Percentiles rank a stretch among this genome's conserved stretches.
These are phyloP conservation scores for Fusarium sp. DNA, from an alignment of 2,329 filamentous ascomycete species.

Conservation along the genomic window DNA sequence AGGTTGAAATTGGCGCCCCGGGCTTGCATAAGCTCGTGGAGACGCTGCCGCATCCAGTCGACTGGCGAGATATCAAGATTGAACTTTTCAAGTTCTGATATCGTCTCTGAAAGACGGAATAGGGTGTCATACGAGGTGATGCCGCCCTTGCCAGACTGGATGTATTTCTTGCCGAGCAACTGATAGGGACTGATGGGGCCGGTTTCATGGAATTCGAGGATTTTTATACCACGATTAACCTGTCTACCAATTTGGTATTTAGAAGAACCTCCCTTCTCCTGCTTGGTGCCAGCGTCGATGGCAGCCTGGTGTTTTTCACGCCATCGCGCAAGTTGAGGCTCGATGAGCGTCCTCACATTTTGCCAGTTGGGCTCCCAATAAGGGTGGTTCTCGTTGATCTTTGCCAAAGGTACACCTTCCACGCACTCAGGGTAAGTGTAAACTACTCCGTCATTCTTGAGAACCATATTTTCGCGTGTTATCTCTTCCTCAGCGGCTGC, in stretches of 20 bases:
- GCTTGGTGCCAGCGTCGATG: slow-evolving; percentile 47
- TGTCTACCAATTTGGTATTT: slow-evolving; percentile 67
- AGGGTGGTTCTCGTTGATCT: slow-evolving; percentile 61
- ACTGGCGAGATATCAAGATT: slow-evolving; percentile 63
- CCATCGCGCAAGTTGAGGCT: slow-evolving; percentile 60
- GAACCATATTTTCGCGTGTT: slow-evolving; percentile 56
- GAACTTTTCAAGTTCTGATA: slow-evolving; percentile 65
- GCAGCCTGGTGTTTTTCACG: slow-evolving; percentile 58
- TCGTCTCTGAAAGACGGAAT: slow-evolving; percentile 65
- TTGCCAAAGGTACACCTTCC: slow-evolving; percentile 63
- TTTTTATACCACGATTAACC: slow-evolving; percentile 64
- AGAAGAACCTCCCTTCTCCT: slow-evolving; percentile 53
- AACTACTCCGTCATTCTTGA: slow-evolving; percentile 61
- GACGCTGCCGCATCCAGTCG: slow-evolving; percentile 68
- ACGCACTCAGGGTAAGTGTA: slow-evolving; percentile 65
- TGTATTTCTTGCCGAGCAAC: slow-evolving; percentile 63
- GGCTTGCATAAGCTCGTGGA: slow-evolving; percentile 60
- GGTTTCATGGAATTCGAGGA: slow-evolving; percentile 63
- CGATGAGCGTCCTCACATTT: slow-evolving; percentile 56
- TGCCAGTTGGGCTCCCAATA: slow-evolving; percentile 69
- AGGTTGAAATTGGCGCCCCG: slow-evolving; percentile 63
- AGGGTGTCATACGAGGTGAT: slow-evolving; percentile 67
- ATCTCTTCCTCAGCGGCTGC: slow-evolving; percentile 51
- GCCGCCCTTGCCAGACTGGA: slow-evolving; percentile 54
- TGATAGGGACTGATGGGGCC: slow-evolving; percentile 68